These are phyloP conservation scores for Umbelopsis sp. DNA, from an alignment of 371 early-diverging fungal species.

Conservation along the genomic window DNA sequence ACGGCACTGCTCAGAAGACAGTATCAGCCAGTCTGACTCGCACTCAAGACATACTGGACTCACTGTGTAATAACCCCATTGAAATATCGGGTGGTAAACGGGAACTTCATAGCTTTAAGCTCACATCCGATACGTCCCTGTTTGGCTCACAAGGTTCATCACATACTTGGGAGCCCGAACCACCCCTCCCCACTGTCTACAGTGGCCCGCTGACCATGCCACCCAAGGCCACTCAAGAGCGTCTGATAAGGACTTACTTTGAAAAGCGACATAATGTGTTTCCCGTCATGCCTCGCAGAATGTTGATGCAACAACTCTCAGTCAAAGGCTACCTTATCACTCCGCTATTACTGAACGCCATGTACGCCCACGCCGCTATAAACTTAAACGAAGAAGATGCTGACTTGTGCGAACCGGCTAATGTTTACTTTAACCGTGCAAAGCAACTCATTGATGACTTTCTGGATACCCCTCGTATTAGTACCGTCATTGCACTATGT, in stretches of 20 bases:
- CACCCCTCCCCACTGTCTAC: slow-evolving; percentile 29
- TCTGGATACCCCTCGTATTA: slow-evolving; percentile 48
- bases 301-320: slow-evolving; percentile 51
- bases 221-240: slow-evolving; percentile 40
- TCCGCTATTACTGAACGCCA: slow-evolving; percentile 45
- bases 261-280: slow-evolving; percentile 37
- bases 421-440: slow-evolving; percentile 46
- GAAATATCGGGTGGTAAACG: slow-evolving; percentile 29
- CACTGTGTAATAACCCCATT: slow-evolving; percentile 38
- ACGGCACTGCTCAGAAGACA: slow-evolving; percentile 19
- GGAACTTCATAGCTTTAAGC: slow-evolving; percentile 28
- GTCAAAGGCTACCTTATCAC: slow-evolving; percentile 45
- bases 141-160: slow-evolving; percentile 20
- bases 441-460: slow-evolving; percentile 46
- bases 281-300: slow-evolving; percentile 37
- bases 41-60: slow-evolving; percentile 48
- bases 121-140: slow-evolving; percentile 34
- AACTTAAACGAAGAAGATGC: slow-evolving; percentile 20
- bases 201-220: slow-evolving; percentile 48
- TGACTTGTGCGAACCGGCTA: slow-evolving; percentile 30
- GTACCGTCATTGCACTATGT: slow-evolving; percentile 47
- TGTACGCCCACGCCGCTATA: slow-evolving; percentile 49
- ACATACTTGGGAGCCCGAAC: slow-evolving; percentile 33
- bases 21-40: slow-evolving; percentile 39
- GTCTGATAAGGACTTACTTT: slow-evolving; percentile 42